Conservation (phyloP, 208 protist genomes). For the Tritrichomonas foetus region DNA sequence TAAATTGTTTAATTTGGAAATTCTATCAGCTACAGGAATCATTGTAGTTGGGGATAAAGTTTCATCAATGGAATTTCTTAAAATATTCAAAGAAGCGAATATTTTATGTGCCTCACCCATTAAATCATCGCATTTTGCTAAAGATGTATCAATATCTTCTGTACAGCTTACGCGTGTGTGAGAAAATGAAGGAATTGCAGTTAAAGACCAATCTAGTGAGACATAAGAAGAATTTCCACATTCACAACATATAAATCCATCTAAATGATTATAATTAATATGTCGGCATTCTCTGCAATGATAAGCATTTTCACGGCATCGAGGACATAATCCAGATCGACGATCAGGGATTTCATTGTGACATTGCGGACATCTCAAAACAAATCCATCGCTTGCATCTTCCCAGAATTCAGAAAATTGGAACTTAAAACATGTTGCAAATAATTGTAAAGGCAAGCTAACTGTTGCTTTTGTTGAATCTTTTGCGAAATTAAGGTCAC, state of each 20-base stretch:
- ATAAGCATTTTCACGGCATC: conserved; percentile 76
- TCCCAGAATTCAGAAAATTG: not conserved
- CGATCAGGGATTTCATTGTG: not conserved
- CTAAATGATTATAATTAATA: conserved; percentile 79
- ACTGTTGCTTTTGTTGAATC: not conserved
- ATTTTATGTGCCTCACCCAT: not conserved
- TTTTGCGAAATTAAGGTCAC: not conserved
- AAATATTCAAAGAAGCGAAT: not conserved
- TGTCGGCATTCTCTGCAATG: conserved; percentile 77
- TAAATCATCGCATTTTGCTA: not conserved
- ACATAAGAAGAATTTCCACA: conserved; percentile 72
- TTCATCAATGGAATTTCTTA: not conserved
- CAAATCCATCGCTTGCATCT: not conserved
- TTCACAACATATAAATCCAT: conserved; percentile 77
- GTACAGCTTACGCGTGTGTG: not conserved
- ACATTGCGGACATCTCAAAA: not conserved
- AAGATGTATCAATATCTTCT: not conserved
- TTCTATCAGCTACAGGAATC: not conserved
- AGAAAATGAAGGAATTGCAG: conserved; percentile 47
- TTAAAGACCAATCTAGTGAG: conserved; percentile 63
- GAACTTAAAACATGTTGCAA: not conserved
- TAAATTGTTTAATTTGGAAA: not conserved
- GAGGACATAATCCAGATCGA: conserved; percentile 63
- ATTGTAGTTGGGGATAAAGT: not conserved
- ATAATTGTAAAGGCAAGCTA: not conserved